phyloP scores from a whole-genome alignment of 306 rosid genomes.

The Pyrus communis region DNA sequence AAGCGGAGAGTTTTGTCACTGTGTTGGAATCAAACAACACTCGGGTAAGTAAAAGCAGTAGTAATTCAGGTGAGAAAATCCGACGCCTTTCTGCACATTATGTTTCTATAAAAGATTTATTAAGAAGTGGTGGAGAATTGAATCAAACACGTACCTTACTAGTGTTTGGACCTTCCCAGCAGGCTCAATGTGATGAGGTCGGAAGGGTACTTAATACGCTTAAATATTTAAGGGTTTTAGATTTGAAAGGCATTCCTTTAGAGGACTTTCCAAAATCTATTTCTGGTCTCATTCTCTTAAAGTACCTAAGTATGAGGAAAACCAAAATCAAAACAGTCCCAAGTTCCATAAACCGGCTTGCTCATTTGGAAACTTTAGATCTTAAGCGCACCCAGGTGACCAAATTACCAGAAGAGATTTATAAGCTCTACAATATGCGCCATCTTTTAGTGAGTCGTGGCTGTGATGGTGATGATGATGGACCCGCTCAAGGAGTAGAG shows the following conservation, averaged over 20 bases:
- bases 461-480: not conserved
- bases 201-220: not conserved
- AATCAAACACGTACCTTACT: not conserved
- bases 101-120: not conserved
- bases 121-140: not conserved
- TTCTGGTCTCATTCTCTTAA: not conserved
- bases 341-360: not conserved
- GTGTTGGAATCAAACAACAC: not conserved
- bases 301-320: not conserved
- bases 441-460: conserved; percentile 3
- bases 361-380: conserved; percentile 3
- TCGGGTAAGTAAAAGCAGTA: too few species aligned
- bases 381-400: conserved; percentile 6
- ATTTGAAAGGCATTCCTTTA: not conserved
- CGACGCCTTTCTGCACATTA: not conserved
- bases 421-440: not conserved
- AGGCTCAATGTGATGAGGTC: not conserved
- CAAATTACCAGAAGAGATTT: not conserved
- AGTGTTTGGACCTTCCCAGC: not conserved
- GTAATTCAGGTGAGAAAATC: not conserved
- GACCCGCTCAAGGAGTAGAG: not conserved
- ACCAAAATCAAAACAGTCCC: not conserved
- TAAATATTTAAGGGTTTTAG: not conserved
- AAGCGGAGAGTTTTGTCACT: not conserved
- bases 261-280: not conserved